Conservation (phyloP, 2,329 filamentous ascomycete species). For the Venturia oleaginea region DNA sequence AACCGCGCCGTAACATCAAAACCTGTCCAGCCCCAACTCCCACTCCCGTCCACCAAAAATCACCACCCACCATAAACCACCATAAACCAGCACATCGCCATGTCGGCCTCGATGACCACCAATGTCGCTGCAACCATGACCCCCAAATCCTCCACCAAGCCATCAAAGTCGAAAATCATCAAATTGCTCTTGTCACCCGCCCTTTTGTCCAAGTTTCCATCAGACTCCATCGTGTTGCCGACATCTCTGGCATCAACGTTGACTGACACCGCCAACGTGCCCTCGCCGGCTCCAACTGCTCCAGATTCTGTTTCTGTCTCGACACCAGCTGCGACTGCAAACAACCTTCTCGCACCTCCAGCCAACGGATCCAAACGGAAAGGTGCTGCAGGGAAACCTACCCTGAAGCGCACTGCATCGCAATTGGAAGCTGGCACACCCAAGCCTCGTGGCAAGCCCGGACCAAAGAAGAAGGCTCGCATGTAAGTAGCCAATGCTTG, state of each 20-base stretch:
- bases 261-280: neutral
- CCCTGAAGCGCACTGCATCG: constrained; percentile 48
- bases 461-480: constrained; percentile 92
- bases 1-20: neutral
- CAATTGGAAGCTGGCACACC: constrained; percentile 39
- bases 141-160: constrained; percentile 1
- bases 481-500: constrained; percentile 55
- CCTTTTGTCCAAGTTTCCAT: constrained; percentile 10
- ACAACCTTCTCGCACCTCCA: constrained; percentile 8
- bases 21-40: neutral
- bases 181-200: neutral
- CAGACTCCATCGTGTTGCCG: neutral
- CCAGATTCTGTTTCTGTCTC: constrained; percentile 3
- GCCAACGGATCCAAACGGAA: constrained; percentile 53
- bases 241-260: neutral
- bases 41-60: neutral
- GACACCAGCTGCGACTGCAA: neutral
- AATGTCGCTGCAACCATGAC: neutral
- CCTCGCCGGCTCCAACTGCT: neutral
- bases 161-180: constrained; percentile 4
- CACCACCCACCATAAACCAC: constrained; percentile 22
- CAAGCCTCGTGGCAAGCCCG: constrained; percentile 78
- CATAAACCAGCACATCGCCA: neutral
- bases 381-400: constrained; percentile 60
- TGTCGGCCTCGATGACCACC: neutral